A percentile compares a stretch with the other conserved stretches of the same genome.
Evolutionary conservation across 2,329 filamentous ascomycete genomes (phyloP).

Genomic region (Dactylellina drechsleri): DNA sequence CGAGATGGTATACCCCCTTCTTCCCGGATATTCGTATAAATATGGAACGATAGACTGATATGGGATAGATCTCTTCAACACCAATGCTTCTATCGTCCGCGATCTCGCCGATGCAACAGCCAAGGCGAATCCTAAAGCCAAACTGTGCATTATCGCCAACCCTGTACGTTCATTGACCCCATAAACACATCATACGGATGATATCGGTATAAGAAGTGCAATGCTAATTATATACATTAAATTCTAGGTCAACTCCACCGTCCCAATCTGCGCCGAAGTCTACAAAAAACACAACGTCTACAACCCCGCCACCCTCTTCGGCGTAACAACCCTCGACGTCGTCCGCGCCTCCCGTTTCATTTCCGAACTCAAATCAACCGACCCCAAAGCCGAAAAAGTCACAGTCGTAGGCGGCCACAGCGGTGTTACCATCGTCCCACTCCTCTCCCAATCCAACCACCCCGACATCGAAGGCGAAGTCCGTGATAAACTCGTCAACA

Average conservation of each 20-base stretch:
- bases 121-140: constrained; percentile 87
- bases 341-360: constrained; percentile 98
- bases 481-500: constrained; percentile 81
- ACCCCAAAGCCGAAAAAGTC: constrained; percentile 93
- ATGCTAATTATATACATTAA: neutral
- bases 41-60: neutral
- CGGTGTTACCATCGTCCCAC: constrained; percentile 96
- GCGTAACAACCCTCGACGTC: constrained; percentile 98
- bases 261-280: constrained; percentile 95
- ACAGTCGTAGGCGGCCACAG: constrained; percentile 97
- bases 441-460: constrained; percentile 94
- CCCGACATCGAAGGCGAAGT: constrained; percentile 80
- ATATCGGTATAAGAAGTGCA: no score
- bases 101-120: constrained; percentile 96
- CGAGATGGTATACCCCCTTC: constrained; percentile 74
- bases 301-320: constrained; percentile 99
- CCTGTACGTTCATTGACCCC: no score
- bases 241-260: constrained; percentile 88
- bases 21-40: neutral
- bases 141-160: constrained; percentile 98
- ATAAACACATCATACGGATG: no score
- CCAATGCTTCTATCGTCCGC: constrained; percentile 98
- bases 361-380: constrained; percentile 87
- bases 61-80: constrained; percentile 89
- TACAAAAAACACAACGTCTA: constrained; percentile 96